These are phyloP conservation scores for Casuarina cunninghamiana DNA, from an alignment of 306 rosid species.

Conservation along the genomic window DNA sequence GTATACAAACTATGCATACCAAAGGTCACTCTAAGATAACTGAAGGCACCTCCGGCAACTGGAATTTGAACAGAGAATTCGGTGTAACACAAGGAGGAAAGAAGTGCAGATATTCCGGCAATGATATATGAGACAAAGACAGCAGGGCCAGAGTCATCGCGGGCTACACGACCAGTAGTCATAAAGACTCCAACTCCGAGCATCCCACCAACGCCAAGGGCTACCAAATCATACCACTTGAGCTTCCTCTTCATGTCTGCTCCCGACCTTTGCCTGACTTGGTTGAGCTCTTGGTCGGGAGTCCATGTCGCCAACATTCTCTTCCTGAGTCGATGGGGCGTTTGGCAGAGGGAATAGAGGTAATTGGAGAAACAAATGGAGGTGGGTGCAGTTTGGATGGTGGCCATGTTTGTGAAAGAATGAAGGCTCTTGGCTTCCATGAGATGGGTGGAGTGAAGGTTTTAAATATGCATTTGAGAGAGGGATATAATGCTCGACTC, in stretches of 20 bases:
- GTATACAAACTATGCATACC: constrained; percentile 39
- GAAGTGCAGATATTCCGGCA: constrained; percentile 87
- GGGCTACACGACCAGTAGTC: constrained; percentile 82
- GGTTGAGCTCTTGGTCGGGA: constrained; percentile 85
- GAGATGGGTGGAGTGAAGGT: constrained; percentile 35
- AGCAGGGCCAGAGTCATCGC: constrained; percentile 63
- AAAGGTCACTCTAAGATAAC: constrained; percentile 81
- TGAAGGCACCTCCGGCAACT: constrained; percentile 97
- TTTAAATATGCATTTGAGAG: constrained; percentile 50
- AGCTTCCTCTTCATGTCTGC: constrained; percentile 91
- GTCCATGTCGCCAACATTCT: constrained; percentile 96
- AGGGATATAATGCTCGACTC: constrained; percentile 42
- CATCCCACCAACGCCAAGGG: constrained; percentile 96
- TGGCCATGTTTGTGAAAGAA: constrained; percentile 38
- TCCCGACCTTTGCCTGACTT: constrained; percentile 84
- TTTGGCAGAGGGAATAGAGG: constrained; percentile 70
- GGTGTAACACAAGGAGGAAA: constrained; percentile 86
- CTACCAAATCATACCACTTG: constrained; percentile 73
- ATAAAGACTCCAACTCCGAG: constrained; percentile 95
- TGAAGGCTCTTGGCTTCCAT: constrained; percentile 36
- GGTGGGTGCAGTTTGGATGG: constrained; percentile 28
- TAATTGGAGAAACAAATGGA: constrained; percentile 48
- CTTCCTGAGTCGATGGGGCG: constrained; percentile 74
- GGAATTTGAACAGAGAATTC: constrained; percentile 93
- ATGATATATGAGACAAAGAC: constrained; percentile 83